Percentiles rank a stretch among this genome's conserved stretches.
phyloP scores from a whole-genome alignment of 2,329 filamentous ascomycete species.

The Xylariaceae sp. region DNA sequence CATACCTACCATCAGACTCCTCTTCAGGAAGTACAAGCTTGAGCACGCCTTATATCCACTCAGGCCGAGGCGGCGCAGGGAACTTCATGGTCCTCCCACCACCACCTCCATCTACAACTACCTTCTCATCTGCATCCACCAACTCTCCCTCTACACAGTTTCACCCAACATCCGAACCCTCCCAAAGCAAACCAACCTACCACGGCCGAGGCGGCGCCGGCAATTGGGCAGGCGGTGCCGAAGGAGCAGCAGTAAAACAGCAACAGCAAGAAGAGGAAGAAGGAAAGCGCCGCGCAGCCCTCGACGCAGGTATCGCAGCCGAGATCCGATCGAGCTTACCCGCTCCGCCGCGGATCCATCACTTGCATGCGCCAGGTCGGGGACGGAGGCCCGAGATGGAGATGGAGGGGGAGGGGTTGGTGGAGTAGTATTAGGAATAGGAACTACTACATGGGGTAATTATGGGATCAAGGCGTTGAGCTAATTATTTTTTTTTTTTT shows the following conservation, averaged over 20 bases:
- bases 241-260: conserved; percentile 11
- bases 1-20: too few relatives aligned
- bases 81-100: conserved; percentile 48
- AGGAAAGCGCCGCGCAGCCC: conserved; percentile 23
- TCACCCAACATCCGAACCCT: conserved; percentile 6
- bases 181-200: conserved; percentile 3
- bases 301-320: conserved; percentile 26
- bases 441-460: too few relatives aligned
- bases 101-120: conserved; percentile 25
- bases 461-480: too few relatives aligned
- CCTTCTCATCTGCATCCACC: conserved; percentile 14
- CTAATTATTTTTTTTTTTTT: too few relatives aligned
- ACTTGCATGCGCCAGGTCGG: not conserved
- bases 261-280: conserved; percentile 24
- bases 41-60: conserved; percentile 18
- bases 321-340: conserved; percentile 6
- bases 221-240: conserved; percentile 38
- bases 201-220: conserved; percentile 56
- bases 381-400: not conserved
- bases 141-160: conserved; percentile 4
- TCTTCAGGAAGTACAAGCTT: too few relatives aligned
- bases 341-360: conserved; percentile 1
- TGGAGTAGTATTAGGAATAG: not conserved
- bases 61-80: conserved; percentile 58
- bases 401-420: not conserved